Conservation (phyloP, 129 eudicot species). For the Escallonia rubra region DNA sequence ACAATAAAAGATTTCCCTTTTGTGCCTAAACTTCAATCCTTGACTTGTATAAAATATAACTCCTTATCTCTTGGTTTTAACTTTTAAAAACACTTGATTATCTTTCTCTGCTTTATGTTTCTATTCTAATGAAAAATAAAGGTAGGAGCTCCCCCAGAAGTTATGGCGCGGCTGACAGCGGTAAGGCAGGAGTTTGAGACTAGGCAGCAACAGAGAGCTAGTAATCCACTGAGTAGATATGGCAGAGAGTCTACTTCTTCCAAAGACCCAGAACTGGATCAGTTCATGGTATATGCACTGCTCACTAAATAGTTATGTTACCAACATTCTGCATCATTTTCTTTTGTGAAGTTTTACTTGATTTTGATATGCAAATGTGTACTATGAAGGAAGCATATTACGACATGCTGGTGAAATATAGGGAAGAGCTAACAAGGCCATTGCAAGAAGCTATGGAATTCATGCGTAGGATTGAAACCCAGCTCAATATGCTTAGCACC, state of each 20-base stretch:
- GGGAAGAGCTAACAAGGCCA: constrained; percentile 86
- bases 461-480: constrained; percentile 82
- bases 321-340: neutral
- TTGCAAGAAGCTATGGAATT: constrained; percentile 94
- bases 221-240: too few species aligned
- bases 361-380: neutral
- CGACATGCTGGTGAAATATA: constrained; percentile 86
- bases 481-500: constrained; percentile 49
- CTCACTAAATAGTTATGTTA: neutral
- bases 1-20: too few species aligned
- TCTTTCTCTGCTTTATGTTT: too few species aligned
- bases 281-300: constrained; percentile 58
- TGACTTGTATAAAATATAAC: too few species aligned
- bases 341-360: neutral
- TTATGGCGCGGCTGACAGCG: constrained; percentile 65
- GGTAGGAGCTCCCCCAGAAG: constrained; percentile 96
- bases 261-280: constrained; percentile 94
- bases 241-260: constrained; percentile 29
- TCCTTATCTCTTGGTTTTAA: too few species aligned
- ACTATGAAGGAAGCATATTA: constrained; percentile 73
- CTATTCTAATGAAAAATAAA: neutral
- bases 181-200: constrained; percentile 72
- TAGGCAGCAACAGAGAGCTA: constrained; percentile 30
- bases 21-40: too few species aligned
- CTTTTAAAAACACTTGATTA: too few species aligned